Base-by-base conservation (phyloP, 2,329 filamentous ascomycete genomes). In the Pyrenochaeta sp. region DNA sequence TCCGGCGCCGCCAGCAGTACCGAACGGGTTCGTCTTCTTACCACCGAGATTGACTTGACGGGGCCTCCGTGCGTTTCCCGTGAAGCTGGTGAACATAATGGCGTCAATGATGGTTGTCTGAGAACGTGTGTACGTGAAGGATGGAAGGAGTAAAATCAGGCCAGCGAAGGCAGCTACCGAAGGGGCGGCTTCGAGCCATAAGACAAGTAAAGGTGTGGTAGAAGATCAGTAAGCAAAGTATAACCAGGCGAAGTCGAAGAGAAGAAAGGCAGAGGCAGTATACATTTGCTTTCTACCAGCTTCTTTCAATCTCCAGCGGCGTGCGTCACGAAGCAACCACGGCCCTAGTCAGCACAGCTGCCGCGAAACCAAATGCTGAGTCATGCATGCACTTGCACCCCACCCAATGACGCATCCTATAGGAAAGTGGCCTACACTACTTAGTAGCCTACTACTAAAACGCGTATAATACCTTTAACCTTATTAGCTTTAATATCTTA, bases 21-120 rank as follows among this genome's bases (percentile, higher is more conserved):
- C 87, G 75, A 95, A 96, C 3, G 92, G 91, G 69, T 97, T 96
- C 45, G 82, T 81, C 61, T 86, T 86, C 65, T 93, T 89, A 58
- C 92, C 95, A 63, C 92, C 95, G 57, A 99, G 88, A 77, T 98
- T 97, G 73, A 98, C 92, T 75, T 97, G 93, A 62, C 95, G 89
- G 57, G 90, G 89, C 63, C 91, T 90, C 69, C 91, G 88, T 67
- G 92, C 91, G 77, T 80, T 91, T 66, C 95, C 95, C 20, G 91
- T 95, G 79, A 99, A 99, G 48, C 90, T 92, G 57, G 90, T 88
- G 79, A 95, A 96, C 94, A 97, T 97, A 61, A 61, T 61, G 57
- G 60, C 58, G 54, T 60, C 35, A 6, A 21, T 11, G 9, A 12
- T 14, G 20, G 18, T 18, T 20, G n/a, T 11, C 10, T 39, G 21